A percentile compares a stretch with the other conserved stretches of the same genome.
phyloP scores from a whole-genome alignment of 1,139 yeast species.

The Geotrichum aggregatum region DNA sequence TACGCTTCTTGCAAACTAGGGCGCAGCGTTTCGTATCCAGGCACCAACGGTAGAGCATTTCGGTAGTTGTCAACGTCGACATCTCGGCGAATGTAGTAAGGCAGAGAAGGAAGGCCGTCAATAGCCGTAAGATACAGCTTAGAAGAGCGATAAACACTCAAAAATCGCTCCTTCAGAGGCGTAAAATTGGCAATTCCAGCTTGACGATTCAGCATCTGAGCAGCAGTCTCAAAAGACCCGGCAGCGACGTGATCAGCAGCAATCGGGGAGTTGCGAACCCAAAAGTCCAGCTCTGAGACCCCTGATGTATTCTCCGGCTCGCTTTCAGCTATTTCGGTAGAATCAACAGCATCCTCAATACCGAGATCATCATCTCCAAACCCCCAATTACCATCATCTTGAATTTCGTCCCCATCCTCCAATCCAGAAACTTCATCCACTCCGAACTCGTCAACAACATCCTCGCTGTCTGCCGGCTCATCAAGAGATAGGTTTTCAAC shows the following conservation, averaged over 20 bases:
- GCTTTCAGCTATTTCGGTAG: slow-evolving; percentile 39
- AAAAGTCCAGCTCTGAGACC: slow-evolving; percentile 63
- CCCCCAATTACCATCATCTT: slow-evolving; percentile 34
- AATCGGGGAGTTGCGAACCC: slow-evolving; percentile 86
- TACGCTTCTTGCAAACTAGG: slow-evolving; percentile 66
- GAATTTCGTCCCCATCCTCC: slow-evolving; percentile 37
- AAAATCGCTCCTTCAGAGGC: slow-evolving; percentile 76
- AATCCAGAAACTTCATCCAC: slow-evolving; percentile 28
- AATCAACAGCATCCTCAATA: slow-evolving; percentile 51
- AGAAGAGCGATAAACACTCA: slow-evolving; percentile 76
- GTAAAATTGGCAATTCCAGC: slow-evolving; percentile 81
- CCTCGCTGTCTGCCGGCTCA: slow-evolving; percentile 35
- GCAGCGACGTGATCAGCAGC: slow-evolving; percentile 95
- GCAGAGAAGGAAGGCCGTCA: slow-evolving; percentile 67
- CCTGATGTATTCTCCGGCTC: slow-evolving; percentile 40
- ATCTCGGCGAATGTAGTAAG: slow-evolving; percentile 66
- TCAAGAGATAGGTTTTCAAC: slow-evolving; percentile 60
- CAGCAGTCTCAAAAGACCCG: slow-evolving; percentile 94
- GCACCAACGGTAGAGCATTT: slow-evolving; percentile 60
- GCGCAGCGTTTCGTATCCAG: slow-evolving; percentile 65
- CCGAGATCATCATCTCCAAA: slow-evolving; percentile 53
- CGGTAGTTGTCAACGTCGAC: slow-evolving; percentile 36
- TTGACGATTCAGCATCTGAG: slow-evolving; percentile 84
- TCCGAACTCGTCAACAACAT: slow-evolving; percentile 21
- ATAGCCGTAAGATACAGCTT: slow-evolving; percentile 72